phyloP scores from a whole-genome alignment of 2,329 filamentous ascomycete species.

The Colletotrichum orchidophilum region DNA sequence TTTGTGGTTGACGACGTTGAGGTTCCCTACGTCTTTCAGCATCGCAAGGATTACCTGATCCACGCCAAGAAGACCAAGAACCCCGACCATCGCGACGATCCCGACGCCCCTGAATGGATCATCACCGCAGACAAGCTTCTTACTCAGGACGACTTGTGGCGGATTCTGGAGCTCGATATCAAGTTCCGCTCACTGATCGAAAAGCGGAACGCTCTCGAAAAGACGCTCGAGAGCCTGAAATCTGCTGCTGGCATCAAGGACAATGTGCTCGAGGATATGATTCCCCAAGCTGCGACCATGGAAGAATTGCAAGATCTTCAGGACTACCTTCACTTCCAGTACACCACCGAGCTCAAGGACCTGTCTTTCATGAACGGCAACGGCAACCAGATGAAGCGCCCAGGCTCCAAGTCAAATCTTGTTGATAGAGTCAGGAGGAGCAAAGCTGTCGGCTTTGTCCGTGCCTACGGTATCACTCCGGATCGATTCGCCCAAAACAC shows the following conservation, averaged over 20 bases:
- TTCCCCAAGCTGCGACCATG: conserved; percentile 82
- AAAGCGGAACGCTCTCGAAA: conserved; percentile 86
- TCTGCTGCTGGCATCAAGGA: conserved; percentile 71
- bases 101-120: conserved; percentile 76
- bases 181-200: conserved; percentile 94
- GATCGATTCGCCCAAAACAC: conserved; percentile 91
- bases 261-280: conserved; percentile 80
- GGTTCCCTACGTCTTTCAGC: conserved; percentile 97
- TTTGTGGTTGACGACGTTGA: conserved; percentile 95
- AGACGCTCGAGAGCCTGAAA: conserved; percentile 79
- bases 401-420: conserved; percentile 81
- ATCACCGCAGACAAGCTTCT: conserved; percentile 87
- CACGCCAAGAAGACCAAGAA: conserved; percentile 79
- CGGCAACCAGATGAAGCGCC: conserved; percentile 76
- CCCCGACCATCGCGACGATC: conserved; percentile 69
- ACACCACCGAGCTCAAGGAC: conserved; percentile 85
- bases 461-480: conserved; percentile 88
- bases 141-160: conserved; percentile 93
- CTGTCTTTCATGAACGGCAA: conserved; percentile 71
- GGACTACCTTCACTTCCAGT: conserved; percentile 96
- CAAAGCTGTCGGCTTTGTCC: conserved; percentile 83
- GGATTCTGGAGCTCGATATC: conserved; percentile 91
- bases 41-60: conserved; percentile 97
- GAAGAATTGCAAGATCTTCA: conserved; percentile 97
- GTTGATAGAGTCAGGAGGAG: conserved; percentile 87